A percentile compares a stretch with the other conserved stretches of the same genome.
Conservation (phyloP, 2,329 filamentous ascomycete genomes). For the Calonectria crousiana region DNA sequence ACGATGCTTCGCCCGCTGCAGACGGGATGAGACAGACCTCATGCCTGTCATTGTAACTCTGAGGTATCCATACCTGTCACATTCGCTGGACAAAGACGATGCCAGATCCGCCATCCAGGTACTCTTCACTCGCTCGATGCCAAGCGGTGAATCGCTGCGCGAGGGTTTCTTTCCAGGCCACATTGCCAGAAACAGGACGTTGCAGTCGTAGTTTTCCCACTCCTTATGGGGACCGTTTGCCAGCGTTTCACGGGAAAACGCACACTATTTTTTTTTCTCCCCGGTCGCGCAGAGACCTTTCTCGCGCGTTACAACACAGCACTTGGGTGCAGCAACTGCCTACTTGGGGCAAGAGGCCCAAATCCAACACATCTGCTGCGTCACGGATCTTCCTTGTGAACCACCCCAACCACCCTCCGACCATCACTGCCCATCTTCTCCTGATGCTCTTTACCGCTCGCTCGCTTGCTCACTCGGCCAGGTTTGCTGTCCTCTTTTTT, state of each 20-base stretch:
- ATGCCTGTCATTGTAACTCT: slow-evolving; percentile 20
- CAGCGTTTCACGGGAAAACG: neutral
- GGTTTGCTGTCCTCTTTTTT: neutral
- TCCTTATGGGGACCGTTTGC: neutral
- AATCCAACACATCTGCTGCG: slow-evolving; percentile 4
- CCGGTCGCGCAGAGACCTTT: neutral
- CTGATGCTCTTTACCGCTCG: slow-evolving; percentile 3
- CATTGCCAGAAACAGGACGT: neutral
- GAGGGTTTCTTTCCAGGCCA: neutral
- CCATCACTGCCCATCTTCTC: neutral
- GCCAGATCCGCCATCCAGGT: neutral
- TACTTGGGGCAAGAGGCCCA: neutral
- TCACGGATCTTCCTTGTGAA: slow-evolving; percentile 2
- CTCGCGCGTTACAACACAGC: neutral
- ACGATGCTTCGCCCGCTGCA: slow-evolving; percentile 12
- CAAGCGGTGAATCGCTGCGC: slow-evolving; percentile 22
- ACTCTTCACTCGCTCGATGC: neutral
- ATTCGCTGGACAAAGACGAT: slow-evolving; percentile 11
- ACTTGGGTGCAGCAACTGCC: neutral
- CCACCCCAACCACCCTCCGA: neutral
- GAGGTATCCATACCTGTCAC: neutral
- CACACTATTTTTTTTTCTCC: neutral
- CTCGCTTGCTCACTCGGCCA: too few relatives aligned
- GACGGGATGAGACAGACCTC: slow-evolving; percentile 19
- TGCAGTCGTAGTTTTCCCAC: neutral